Evolutionary conservation across 1,139 yeast species (phyloP).

Genomic region (Candida frijolesensis): DNA sequence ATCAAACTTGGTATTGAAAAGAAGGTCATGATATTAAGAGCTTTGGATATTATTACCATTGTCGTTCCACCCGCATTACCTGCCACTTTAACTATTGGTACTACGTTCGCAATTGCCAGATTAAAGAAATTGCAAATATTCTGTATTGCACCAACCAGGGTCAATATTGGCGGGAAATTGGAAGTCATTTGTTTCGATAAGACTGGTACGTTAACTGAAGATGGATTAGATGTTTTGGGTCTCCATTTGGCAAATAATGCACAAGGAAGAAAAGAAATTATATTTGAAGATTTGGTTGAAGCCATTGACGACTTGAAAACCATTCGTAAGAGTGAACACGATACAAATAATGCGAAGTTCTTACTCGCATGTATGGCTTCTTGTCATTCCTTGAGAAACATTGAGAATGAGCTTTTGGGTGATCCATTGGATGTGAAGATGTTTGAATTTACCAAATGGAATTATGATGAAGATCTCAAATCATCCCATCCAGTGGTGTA

Average conservation of each 20-base stretch:
- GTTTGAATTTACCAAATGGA: slow-evolving; percentile 88
- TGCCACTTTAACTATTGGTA: slow-evolving; percentile 94
- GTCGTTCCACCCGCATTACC: slow-evolving; percentile 99
- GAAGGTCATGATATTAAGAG: slow-evolving; percentile 76
- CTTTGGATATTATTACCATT: slow-evolving; percentile 89
- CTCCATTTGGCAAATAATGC: slow-evolving; percentile 66
- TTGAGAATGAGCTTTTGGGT: slow-evolving; percentile 82
- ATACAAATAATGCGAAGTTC: slow-evolving; percentile 32
- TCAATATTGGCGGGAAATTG: slow-evolving; percentile 91
- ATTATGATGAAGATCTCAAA: slow-evolving; percentile 61
- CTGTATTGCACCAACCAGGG: slow-evolving; percentile 92
- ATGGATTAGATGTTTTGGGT: slow-evolving; percentile 91
- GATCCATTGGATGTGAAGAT: slow-evolving; percentile 92
- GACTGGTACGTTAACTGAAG: slow-evolving; percentile 97
- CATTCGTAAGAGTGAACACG: slow-evolving; percentile 19
- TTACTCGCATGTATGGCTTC: slow-evolving; percentile 65
- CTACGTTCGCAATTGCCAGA: slow-evolving; percentile 84
- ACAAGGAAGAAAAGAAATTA: slow-evolving; percentile 50
- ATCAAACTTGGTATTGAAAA: slow-evolving; percentile 72
- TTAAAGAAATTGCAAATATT: slow-evolving; percentile 66
- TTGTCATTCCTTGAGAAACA: slow-evolving; percentile 82
- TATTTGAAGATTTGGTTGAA: slow-evolving; percentile 49
- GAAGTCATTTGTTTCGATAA: slow-evolving; percentile 93
- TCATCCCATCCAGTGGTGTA: slow-evolving; percentile 27
- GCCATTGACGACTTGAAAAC: slow-evolving; percentile 22